Conservation (phyloP, 139 green algal species). For the Deuterostichococcus epilithicus region DNA sequence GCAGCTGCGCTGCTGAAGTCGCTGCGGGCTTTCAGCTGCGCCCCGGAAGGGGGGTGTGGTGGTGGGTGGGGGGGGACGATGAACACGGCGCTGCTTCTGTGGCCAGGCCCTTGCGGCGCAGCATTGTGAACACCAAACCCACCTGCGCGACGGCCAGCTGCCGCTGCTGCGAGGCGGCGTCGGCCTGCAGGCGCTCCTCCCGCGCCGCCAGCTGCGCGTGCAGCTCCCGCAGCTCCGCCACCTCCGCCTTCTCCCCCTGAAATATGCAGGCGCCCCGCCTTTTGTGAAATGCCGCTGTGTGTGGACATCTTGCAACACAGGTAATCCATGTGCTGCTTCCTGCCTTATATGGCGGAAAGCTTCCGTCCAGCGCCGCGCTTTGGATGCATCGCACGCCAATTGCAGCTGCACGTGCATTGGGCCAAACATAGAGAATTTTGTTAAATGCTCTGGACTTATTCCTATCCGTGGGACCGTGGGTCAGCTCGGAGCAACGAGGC, state of each 20-base stretch:
- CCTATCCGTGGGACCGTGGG: not conserved
- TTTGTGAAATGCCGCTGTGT: not conserved
- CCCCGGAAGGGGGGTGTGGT: not conserved
- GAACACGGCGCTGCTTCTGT: not conserved
- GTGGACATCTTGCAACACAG: not conserved
- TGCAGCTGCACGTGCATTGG: not conserved
- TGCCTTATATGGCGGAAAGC: not conserved
- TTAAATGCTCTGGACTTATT: not conserved
- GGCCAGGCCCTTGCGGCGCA: not conserved
- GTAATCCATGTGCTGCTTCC: not conserved
- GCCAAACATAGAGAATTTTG: not conserved
- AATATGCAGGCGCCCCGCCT: not conserved
- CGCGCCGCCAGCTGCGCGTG: not conserved
- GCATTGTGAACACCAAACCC: not conserved
- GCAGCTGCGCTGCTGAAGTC: not conserved
- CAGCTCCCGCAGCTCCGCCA: not conserved
- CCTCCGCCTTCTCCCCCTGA: not conserved
- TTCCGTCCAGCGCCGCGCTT: not conserved
- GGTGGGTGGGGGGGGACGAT: not conserved
- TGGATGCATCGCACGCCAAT: not conserved
- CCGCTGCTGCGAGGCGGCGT: not conserved
- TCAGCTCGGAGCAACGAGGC: not conserved
- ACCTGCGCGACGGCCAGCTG: conserved; percentile 12
- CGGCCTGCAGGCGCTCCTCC: not conserved
- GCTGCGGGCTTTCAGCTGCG: not conserved